A percentile compares a stretch with the other conserved stretches of the same genome.
These are phyloP conservation scores for Pleurotus sapidus DNA, from an alignment of 768 basidiomycete genomes.

Conservation along the genomic window DNA sequence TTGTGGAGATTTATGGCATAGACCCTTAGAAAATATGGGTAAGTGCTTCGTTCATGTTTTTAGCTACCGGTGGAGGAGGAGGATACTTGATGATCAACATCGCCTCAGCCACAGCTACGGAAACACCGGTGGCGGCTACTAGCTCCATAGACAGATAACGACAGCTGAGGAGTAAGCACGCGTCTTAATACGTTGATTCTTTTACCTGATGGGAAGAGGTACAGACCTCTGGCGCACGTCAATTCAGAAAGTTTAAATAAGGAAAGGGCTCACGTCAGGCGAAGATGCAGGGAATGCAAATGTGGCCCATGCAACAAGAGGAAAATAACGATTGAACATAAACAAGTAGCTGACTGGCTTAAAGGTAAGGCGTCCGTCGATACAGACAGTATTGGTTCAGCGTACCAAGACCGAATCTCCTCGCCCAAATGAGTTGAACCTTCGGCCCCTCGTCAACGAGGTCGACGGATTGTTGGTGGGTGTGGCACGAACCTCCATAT, in stretches of 20 bases:
- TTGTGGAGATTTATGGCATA: neutral
- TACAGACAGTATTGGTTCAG: neutral
- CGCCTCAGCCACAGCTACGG: neutral
- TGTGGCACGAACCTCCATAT: neutral
- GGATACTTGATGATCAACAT: constrained; percentile 1
- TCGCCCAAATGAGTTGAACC: neutral
- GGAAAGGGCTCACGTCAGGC: neutral
- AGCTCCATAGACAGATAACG: neutral
- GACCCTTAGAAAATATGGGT: neutral
- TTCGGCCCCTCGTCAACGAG: neutral
- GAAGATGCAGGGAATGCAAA: neutral
- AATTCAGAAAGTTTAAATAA: no score
- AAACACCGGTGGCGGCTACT: neutral
- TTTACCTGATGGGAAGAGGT: no score
- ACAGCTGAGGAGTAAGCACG: neutral
- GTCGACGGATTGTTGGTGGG: neutral
- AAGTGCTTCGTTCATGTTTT: neutral
- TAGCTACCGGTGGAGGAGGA: neutral
- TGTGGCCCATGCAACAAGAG: neutral
- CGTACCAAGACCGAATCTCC: neutral
- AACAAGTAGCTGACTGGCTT: neutral
- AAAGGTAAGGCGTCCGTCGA: neutral
- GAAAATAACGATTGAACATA: constrained; percentile 1
- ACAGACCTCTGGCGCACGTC: no score
- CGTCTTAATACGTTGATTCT: neutral